Evolutionary conservation across 352 stramenopile species (phyloP).

Genomic region (Pythium vanterpoolii): DNA sequence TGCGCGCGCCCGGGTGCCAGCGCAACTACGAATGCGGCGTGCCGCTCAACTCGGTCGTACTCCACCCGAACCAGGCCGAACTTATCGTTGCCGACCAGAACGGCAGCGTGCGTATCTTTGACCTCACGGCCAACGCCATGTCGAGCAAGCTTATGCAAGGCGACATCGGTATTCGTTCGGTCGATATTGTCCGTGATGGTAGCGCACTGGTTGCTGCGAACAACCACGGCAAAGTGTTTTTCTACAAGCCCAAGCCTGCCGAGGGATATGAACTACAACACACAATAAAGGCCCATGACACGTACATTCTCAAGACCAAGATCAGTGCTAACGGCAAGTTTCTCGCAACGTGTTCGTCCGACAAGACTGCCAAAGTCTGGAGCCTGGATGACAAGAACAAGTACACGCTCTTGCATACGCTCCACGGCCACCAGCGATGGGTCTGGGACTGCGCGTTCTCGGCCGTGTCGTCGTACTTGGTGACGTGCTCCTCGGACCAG

Average conservation of each 20-base stretch:
- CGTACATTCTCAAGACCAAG: constrained; percentile 90
- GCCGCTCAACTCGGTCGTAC: constrained; percentile 93
- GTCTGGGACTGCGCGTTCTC: constrained; percentile 99
- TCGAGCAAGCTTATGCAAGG: constrained; percentile 58
- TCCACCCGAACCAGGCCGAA: constrained; percentile 94
- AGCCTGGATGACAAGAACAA: constrained; percentile 37
- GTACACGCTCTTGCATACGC: constrained; percentile 65
- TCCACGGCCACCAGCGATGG: constrained; percentile 93
- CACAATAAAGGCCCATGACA: constrained; percentile 82
- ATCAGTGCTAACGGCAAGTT: constrained; percentile 84
- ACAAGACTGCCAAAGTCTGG: constrained; percentile 94
- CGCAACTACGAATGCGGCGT: constrained; percentile 86
- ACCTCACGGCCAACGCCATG: constrained; percentile 80
- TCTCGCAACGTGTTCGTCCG: constrained; percentile 91
- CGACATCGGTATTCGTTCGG: constrained; percentile 85
- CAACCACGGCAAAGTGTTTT: constrained; percentile 94
- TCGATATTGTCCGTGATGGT: constrained; percentile 92
- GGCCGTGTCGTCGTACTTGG: constrained; percentile 96
- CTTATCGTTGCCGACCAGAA: constrained; percentile 90
- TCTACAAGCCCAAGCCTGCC: constrained; percentile 77
- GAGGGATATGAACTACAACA: constrained; percentile 66
- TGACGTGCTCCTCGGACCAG: constrained; percentile 95
- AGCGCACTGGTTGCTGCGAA: constrained; percentile 91
- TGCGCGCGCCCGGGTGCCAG: constrained; percentile 82
- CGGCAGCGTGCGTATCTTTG: constrained; percentile 91